phyloP scores from a whole-genome alignment of 1,284 basidiomycete species.

The Earliella scabrosa region DNA sequence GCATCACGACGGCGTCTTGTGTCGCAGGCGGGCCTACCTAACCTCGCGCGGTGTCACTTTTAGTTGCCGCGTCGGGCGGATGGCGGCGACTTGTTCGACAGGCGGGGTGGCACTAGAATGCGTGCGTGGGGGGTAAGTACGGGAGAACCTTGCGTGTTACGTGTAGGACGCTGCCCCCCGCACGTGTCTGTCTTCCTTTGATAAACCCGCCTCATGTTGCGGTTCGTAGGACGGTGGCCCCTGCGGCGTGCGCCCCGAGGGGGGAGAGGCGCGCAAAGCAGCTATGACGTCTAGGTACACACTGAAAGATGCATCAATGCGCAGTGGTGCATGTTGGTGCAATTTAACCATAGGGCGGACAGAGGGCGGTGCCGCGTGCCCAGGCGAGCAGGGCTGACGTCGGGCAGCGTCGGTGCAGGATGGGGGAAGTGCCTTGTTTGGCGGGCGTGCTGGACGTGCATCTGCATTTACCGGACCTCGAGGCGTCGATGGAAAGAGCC shows the following conservation, averaged over 20 bases:
- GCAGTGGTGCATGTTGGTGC: constrained; percentile 6
- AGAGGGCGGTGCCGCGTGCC: constrained; percentile 14
- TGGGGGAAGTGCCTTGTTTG: not conserved
- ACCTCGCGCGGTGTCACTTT: not conserved
- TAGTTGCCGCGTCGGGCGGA: not conserved
- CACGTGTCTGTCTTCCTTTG: constrained; percentile 3
- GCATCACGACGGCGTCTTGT: not conserved
- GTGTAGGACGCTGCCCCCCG: not conserved
- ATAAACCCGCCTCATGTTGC: constrained; percentile 11
- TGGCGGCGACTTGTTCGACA: not conserved
- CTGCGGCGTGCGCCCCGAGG: constrained; percentile 7
- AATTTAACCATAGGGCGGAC: constrained; percentile 21
- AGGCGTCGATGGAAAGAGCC: not conserved
- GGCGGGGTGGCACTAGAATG: too few relatives aligned
- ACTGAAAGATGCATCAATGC: not conserved
- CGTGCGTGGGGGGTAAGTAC: too few relatives aligned
- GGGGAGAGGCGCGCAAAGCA: not conserved
- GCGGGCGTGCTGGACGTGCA: not conserved
- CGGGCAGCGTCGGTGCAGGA: not conserved
- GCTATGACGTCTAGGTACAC: constrained; percentile 12
- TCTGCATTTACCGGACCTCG: not conserved
- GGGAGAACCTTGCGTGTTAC: not conserved
- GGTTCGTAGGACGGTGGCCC: not conserved
- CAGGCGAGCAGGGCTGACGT: constrained; percentile 8
- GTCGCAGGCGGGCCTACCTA: not conserved